phyloP scores from a whole-genome alignment of 2,329 filamentous ascomycete genomes.

The Blumeria hordei region DNA sequence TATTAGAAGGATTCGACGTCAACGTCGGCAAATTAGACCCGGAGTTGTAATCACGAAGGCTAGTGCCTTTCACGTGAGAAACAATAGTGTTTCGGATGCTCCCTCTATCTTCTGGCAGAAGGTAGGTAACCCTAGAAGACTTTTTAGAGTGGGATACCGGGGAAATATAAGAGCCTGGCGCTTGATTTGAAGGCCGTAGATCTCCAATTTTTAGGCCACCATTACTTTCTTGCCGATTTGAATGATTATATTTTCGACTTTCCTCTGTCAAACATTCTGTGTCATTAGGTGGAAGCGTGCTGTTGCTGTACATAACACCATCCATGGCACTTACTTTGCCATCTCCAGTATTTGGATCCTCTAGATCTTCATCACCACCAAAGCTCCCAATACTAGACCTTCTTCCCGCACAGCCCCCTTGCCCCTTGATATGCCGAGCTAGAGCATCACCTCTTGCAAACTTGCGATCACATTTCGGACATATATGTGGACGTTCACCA shows the following conservation, averaged over 20 bases:
- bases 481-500: constrained; percentile 84
- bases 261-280: constrained; percentile 35
- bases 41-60: constrained; percentile 19
- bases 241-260: constrained; percentile 41
- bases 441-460: constrained; percentile 91
- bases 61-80: not conserved
- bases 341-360: constrained; percentile 23
- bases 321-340: constrained; percentile 32
- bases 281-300: constrained; percentile 28
- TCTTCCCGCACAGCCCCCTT: constrained; percentile 81
- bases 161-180: constrained; percentile 55
- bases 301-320: constrained; percentile 24
- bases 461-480: constrained; percentile 77
- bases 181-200: constrained; percentile 33
- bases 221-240: constrained; percentile 52
- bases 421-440: constrained; percentile 83
- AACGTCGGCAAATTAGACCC: constrained; percentile 26
- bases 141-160: constrained; percentile 28
- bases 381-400: constrained; percentile 69
- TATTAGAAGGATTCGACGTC: constrained; percentile 20
- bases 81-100: constrained; percentile 28
- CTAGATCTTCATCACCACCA: constrained; percentile 51
- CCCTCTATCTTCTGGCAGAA: constrained; percentile 31
- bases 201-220: constrained; percentile 18
- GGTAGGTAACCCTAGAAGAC: constrained; percentile 31